These are phyloP conservation scores for Ploettnerulaceae sp. DNA, from an alignment of 2,329 filamentous ascomycete species.

Conservation along the genomic window DNA sequence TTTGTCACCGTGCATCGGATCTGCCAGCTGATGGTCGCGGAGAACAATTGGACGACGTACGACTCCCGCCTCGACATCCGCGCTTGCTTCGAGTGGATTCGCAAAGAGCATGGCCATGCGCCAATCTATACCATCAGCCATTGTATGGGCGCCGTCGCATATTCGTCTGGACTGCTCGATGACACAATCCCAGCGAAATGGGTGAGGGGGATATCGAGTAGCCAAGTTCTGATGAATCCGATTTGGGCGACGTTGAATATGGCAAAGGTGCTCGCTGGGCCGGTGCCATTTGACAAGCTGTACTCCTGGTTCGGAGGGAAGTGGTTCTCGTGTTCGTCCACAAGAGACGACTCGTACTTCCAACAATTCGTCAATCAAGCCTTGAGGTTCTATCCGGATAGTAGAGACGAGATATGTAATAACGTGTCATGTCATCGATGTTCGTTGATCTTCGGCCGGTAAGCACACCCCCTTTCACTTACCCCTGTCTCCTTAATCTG, in stretches of 20 bases:
- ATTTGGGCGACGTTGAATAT: slow-evolving; percentile 52
- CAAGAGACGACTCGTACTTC: slow-evolving; percentile 42
- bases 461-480: slow-evolving; percentile 19
- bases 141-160: slow-evolving; percentile 59
- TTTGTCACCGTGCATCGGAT: slow-evolving; percentile 56
- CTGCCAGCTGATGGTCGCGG: slow-evolving; percentile 46
- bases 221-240: slow-evolving; percentile 60
- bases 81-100: slow-evolving; percentile 51
- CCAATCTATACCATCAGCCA: slow-evolving; percentile 55
- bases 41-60: slow-evolving; percentile 52
- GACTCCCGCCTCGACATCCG: slow-evolving; percentile 55
- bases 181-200: slow-evolving; percentile 53
- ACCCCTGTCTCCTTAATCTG: neutral
- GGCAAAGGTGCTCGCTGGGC: slow-evolving; percentile 47
- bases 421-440: slow-evolving; percentile 57
- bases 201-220: slow-evolving; percentile 54
- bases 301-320: slow-evolving; percentile 45
- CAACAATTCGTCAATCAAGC: slow-evolving; percentile 51
- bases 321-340: slow-evolving; percentile 52
- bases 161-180: slow-evolving; percentile 54
- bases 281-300: slow-evolving; percentile 44
- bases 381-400: slow-evolving; percentile 53
- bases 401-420: slow-evolving; percentile 53
- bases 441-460: slow-evolving; percentile 56
- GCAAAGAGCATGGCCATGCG: slow-evolving; percentile 34